These are phyloP conservation scores for Coix lacrymajobi DNA, from an alignment of 176 grass and related monocot genomes.

Conservation along the genomic window DNA sequence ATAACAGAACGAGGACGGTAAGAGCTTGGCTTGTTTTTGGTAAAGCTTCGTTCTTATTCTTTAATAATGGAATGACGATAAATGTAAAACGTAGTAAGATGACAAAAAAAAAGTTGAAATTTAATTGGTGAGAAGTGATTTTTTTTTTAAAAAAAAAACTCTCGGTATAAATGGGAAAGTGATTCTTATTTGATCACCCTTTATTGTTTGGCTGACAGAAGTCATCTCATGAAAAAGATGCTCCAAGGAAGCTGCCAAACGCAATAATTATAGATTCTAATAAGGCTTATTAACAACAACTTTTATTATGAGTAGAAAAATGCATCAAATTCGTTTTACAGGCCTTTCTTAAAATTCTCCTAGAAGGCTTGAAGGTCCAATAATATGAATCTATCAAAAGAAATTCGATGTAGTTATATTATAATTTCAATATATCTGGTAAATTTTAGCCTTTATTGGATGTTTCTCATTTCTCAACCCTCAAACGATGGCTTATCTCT, in stretches of 20 bases:
- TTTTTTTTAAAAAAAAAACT: too few species aligned
- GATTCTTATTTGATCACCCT: neutral
- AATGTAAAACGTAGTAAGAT: neutral
- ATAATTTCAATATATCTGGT: neutral
- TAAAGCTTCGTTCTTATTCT: neutral
- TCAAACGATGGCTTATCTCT: neutral
- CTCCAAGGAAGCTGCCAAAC: neutral
- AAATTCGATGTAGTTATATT: neutral
- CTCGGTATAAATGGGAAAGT: neutral
- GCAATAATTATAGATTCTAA: neutral
- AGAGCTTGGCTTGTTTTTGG: neutral
- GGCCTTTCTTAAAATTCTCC: neutral
- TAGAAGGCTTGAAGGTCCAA: too few species aligned
- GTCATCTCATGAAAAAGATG: neutral
- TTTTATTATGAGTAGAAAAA: neutral
- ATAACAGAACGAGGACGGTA: neutral
- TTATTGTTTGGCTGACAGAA: neutral
- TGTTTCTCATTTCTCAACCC: too few species aligned
- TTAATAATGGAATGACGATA: neutral
- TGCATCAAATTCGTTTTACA: neutral
- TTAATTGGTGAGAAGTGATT: too few species aligned
- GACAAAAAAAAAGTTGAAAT: too few species aligned
- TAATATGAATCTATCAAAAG: neutral
- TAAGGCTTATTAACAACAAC: neutral
- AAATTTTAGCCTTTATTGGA: too few species aligned